Evolutionary conservation across 2,329 filamentous ascomycete species (phyloP), one percentile per base, ranked within the genome.

Genomic region (Cladobotryum mycophilum): DNA sequence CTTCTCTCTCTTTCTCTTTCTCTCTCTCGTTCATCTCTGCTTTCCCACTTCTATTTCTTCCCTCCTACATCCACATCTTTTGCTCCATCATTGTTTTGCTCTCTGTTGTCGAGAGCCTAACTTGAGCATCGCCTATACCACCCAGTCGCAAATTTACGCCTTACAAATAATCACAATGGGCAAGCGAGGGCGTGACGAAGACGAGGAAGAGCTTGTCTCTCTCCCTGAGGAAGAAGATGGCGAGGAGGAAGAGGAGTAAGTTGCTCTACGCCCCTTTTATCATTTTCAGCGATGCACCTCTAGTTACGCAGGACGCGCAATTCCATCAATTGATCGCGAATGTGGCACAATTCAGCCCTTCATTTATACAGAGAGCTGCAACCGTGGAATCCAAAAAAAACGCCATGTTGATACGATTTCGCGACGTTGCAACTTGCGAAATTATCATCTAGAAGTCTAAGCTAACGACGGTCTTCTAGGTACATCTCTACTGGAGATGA

Each of bases 101-200:
- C 25, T 22, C 40, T 40, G 37, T 18, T 18, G 37, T 40, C 6
- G 14, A 40, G 17, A 30, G 25, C 25, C 6, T 6, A 30, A 3
- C 14, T 14, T 15, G 2, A 9, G 15, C 14, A 20, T 52, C 47
- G 35, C 46, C 52, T 42, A 30, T 22, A 41, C 36, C 41, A 20
- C 45, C 20, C 52, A 54, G 45, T 41, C 47, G 40, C 34, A 41
- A 12, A 41, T 17, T 7, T 20, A 17, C 38, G 15, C 14, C 38
- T 12, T 41, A 15, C 15, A 41, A 20, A 12, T 18, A 47, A 17
- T 34, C 51, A 67, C 52, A 55, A 77, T 77, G 73, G 75, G 76
- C 61, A 79, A 79, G 74, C 75, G 75, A 70, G 76, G 76, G 70
- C 72, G 75, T 59, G 84, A 85, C 45, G 84, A 86, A 20, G 74